Base-by-base conservation (phyloP, 2,329 filamentous ascomycete genomes). In the Bipolaris cookei region DNA sequence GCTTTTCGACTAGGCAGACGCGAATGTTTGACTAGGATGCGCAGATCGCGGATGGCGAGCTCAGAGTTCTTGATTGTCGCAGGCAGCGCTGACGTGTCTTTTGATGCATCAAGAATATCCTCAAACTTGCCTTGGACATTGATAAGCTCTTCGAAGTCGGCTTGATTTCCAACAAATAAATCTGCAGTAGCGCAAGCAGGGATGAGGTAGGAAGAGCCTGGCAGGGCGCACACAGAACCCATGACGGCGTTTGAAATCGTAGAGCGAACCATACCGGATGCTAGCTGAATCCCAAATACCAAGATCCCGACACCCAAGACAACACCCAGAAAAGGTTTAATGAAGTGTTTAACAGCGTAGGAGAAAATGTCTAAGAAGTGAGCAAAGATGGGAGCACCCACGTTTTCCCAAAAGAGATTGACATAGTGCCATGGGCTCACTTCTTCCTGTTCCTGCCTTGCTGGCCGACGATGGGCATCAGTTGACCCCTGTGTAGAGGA, bases 41-140 rank as follows among this genome's bases (percentile, higher is more conserved):
- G 86, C 21, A 95, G 78, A 66, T 93, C 90, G 38, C 90, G 85
- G 34, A 95, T 87, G 1, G 88, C 87, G 2, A 86, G 81, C 74
- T 94, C 90, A 2, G 88, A 88, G 8, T 86, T 84, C 78, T 92
- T 93, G 87, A 95, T 92, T 65, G 91, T 89, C 64, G 90, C 81
- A 0, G 90, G 90, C 3, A 95, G 77, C 1, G 86, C 86, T 1
- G 88, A 85, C 1, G 87, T 86, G 20, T 87, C 83, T 1, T 86
- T 84, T 14, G 86, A 86, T 56, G 86, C 85, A 63, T 90, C 85
- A 3, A 95, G 77, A 0, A 95, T 86, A 55, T 89, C 85, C 74
- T 92, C 90, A 54, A 96, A 92, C 25, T 87, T 83, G n/a, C 84
- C 81, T 74, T 96, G 91, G 1, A 90, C 85, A 16, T 82, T 82